Evolutionary conservation across 2,329 filamentous ascomycete genomes (phyloP), one percentile per base, ranked within the genome.

Genomic region (Dactylellina sp.): DNA sequence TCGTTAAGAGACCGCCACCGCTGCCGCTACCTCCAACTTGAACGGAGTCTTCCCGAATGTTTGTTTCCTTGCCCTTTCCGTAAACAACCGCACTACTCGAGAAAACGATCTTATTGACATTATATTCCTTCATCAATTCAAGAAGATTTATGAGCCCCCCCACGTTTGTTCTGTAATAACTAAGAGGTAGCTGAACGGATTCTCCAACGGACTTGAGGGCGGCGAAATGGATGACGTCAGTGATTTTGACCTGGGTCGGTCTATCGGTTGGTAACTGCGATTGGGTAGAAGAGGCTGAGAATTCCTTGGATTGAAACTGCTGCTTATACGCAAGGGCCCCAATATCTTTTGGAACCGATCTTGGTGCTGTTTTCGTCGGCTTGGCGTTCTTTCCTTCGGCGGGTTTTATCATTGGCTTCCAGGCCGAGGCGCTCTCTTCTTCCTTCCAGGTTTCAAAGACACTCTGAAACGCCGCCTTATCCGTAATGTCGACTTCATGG

Each of bases 101-200:
- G 79, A 90, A 90, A 71, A 90, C 87, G 74, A 90, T 86, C 42
- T 85, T 88, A 77, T 87, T 88, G 80, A 90, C 88, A 35, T 84
- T 83, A 77, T 86, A 87, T 71, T 87, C 83, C 57, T 85, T 84
- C 49, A 90, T 83, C 2, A 85, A 82, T 16, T 83, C 80, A 28
- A 88, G 83, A 66, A 90, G 85, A 70, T 88, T 83, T 52, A 90
- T 83, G 3, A 90, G 81, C 0, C 88, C 88, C 76, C 85, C 85
- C 32, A 90, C 87, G 72, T 90, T 90, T 82, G 90, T 90, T 71
- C 84, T 83, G 80, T 90, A 90, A 80, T 90, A 90, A 70, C 85
- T 85, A 64, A 90, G 80, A 0, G 88, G 88, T 68, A 83, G 81
- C 24, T 81, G 80, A 72, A 89, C 89, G 46, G 86, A 89, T 77